phyloP scores from a whole-genome alignment of 116 monocot species.

The Iris pallida region DNA sequence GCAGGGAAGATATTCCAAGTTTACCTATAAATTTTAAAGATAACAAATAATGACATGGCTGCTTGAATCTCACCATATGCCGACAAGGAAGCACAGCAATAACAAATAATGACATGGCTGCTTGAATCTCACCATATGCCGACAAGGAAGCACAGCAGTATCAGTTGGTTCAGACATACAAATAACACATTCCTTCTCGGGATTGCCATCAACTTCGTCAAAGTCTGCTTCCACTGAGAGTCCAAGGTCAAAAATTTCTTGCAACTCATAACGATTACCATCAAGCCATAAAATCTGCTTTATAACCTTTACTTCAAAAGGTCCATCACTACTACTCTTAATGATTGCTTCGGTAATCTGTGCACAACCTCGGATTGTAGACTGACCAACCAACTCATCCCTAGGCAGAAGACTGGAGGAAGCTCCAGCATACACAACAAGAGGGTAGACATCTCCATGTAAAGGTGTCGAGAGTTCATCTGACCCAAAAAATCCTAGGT shows the following conservation, averaged over 20 bases:
- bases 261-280: constrained; percentile 60
- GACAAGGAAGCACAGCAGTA: constrained; percentile 77
- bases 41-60: too few relatives aligned
- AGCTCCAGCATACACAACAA: constrained; percentile 59
- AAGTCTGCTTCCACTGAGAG: constrained; percentile 10
- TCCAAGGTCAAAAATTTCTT: constrained; percentile 65
- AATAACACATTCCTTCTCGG: constrained; percentile 83
- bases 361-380: constrained; percentile 16
- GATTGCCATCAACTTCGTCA: constrained; percentile 29
- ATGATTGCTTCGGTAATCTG: constrained; percentile 75
- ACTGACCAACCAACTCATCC: background rate
- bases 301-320: constrained; percentile 55
- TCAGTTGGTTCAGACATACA: constrained; percentile 71
- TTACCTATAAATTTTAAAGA: too few relatives aligned
- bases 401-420: background rate
- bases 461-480: constrained; percentile 64
- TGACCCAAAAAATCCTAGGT: constrained; percentile 67
- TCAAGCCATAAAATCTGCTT: constrained; percentile 76
- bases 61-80: constrained; percentile 60
- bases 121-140: constrained; percentile 89
- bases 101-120: too few relatives aligned
- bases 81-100: constrained; percentile 80
- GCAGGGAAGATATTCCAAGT: too few relatives aligned
- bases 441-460: constrained; percentile 47
- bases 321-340: constrained; percentile 33